Conservation (phyloP, 176 grass and related monocot genomes). For the Oryza glumipatula region DNA sequence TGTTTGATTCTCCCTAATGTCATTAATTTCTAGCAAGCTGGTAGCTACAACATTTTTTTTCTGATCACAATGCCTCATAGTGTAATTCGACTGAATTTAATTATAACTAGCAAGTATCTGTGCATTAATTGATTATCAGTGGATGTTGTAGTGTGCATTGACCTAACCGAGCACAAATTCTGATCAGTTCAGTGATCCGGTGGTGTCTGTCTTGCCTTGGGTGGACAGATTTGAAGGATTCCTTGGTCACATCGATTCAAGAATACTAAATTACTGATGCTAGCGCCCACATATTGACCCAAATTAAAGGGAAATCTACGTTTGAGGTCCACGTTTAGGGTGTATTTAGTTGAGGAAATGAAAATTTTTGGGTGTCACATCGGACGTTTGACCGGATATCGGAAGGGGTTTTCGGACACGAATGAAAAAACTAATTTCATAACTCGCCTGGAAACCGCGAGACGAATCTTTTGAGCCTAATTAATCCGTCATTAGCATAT, state of each 20-base stretch:
- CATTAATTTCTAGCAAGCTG: not conserved
- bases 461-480: too few relatives aligned
- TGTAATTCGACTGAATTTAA: not conserved
- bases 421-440: too few relatives aligned
- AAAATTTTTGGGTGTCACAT: too few relatives aligned
- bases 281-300: not conserved
- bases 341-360: too few relatives aligned
- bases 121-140: not conserved
- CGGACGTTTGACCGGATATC: too few relatives aligned
- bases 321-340: not conserved
- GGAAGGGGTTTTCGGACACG: too few relatives aligned
- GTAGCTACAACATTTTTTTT: not conserved
- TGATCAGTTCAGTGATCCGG: not conserved
- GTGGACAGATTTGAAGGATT: not conserved
- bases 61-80: not conserved
- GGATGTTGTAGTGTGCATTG: not conserved
- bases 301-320: not conserved
- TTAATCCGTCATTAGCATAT: too few relatives aligned
- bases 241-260: not conserved
- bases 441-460: too few relatives aligned
- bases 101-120: not conserved
- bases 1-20: not conserved
- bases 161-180: not conserved
- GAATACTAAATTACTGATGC: not conserved
- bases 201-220: not conserved